These are phyloP conservation scores for Rubroboletus satanas DNA, from an alignment of 768 basidiomycete species.

Conservation along the genomic window DNA sequence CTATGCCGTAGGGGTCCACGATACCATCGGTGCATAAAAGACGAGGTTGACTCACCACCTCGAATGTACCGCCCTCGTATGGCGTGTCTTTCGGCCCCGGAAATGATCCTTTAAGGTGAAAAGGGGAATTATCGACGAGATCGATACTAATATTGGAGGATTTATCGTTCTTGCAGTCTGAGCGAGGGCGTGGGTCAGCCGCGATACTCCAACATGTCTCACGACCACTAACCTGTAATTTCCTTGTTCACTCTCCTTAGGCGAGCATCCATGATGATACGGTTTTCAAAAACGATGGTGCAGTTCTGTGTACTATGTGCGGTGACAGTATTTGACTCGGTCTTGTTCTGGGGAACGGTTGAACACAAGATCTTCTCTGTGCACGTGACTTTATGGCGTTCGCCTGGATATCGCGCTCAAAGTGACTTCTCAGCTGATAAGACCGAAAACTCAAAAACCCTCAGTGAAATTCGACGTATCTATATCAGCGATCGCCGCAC, in stretches of 20 bases:
- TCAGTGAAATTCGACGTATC: not conserved
- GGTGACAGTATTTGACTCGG: not conserved
- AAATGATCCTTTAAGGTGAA: constrained; percentile 89
- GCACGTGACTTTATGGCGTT: constrained; percentile 26
- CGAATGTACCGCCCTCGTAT: constrained; percentile 87
- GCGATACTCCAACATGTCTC: not conserved
- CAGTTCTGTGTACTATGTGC: not conserved
- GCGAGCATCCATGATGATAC: constrained; percentile 72
- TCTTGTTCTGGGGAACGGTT: not conserved
- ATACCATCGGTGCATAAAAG: not conserved
- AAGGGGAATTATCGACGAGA: constrained; percentile 83
- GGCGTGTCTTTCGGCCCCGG: constrained; percentile 91
- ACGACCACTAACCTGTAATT: constrained; percentile 60
- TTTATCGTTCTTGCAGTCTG: constrained; percentile 96
- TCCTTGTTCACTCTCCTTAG: constrained; percentile 92
- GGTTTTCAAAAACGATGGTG: not conserved
- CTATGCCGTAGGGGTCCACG: constrained; percentile 35
- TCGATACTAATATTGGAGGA: constrained; percentile 82
- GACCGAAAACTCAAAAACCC: not conserved
- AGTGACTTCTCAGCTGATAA: not conserved
- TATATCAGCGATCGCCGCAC: not conserved
- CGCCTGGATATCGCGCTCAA: not conserved
- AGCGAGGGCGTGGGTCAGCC: constrained; percentile 7
- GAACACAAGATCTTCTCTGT: constrained; percentile 2
- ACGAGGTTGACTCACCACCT: constrained; percentile 62